phyloP scores from a whole-genome alignment of 805 yeast species.

The Hanseniaspora singularis region DNA sequence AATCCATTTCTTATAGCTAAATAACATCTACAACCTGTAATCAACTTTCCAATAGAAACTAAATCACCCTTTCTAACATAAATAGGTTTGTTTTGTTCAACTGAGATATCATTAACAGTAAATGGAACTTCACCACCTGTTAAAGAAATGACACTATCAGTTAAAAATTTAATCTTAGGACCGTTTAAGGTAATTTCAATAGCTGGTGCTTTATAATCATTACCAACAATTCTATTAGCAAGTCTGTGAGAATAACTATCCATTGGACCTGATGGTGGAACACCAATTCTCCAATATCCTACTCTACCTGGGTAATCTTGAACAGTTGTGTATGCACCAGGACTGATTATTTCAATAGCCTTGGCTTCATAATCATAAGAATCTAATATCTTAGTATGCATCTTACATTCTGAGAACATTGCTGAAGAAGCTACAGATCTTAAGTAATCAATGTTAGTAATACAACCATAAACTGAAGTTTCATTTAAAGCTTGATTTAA shows the following conservation, averaged over 20 bases:
- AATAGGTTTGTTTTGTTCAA: conserved; percentile 63
- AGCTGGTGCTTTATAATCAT: conserved; percentile 70
- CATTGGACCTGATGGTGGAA: conserved; percentile 98
- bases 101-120: conserved; percentile 47
- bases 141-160: conserved; percentile 61
- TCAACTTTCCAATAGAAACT: conserved; percentile 67
- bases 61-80: conserved; percentile 61
- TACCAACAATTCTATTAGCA: conserved; percentile 87
- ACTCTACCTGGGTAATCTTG: conserved; percentile 92
- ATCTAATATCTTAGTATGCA: conserved; percentile 81
- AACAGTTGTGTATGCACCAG: conserved; percentile 93
- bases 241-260: conserved; percentile 80
- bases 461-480: conserved; percentile 78
- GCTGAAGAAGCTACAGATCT: conserved; percentile 70
- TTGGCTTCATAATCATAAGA: conserved; percentile 64
- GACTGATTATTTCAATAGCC: conserved; percentile 73
- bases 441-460: conserved; percentile 81
- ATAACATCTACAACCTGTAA: conserved; percentile 78
- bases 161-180: conserved; percentile 76
- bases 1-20: conserved; percentile 85
- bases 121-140: conserved; percentile 77
- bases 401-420: conserved; percentile 73
- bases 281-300: conserved; percentile 61
- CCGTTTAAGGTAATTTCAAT: conserved; percentile 81
- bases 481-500: conserved; percentile 72